Evolutionary conservation across 1,139 yeast genomes (phyloP).

Genomic region (Geotrichum australiense): DNA sequence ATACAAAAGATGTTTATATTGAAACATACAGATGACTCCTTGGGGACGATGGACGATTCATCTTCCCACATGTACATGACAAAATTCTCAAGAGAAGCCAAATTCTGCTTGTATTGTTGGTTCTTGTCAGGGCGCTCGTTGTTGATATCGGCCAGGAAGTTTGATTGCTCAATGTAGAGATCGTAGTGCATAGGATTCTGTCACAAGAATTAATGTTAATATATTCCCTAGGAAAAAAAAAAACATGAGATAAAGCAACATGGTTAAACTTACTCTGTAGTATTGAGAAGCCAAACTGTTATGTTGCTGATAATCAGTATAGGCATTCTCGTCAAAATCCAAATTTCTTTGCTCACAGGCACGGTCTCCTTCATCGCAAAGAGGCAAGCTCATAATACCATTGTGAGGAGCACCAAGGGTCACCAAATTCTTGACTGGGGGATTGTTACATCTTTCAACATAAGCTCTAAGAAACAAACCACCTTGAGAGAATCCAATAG

Average conservation of each 20-base stretch:
- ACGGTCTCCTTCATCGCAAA: slow-evolving; percentile 53
- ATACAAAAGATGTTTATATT: no score
- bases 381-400: slow-evolving; percentile 66
- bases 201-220: no score
- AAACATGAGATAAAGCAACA: no score
- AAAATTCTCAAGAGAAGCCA: slow-evolving; percentile 43
- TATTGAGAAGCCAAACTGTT: slow-evolving; percentile 68
- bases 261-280: slow-evolving; percentile 39
- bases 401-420: slow-evolving; percentile 82
- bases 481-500: slow-evolving; percentile 78
- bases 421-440: slow-evolving; percentile 48
- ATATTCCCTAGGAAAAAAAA: no score
- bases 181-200: slow-evolving; percentile 39
- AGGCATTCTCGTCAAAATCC: slow-evolving; percentile 52
- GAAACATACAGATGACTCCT: slow-evolving; percentile 55
- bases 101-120: slow-evolving; percentile 38
- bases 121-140: slow-evolving; percentile 45
- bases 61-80: slow-evolving; percentile 54
- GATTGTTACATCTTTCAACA: slow-evolving; percentile 47
- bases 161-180: slow-evolving; percentile 44
- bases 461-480: slow-evolving; percentile 68
- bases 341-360: slow-evolving; percentile 52
- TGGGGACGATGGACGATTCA: slow-evolving; percentile 70
- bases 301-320: slow-evolving; percentile 54
- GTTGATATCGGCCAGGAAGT: slow-evolving; percentile 57